A percentile compares a stretch with the other conserved stretches of the same genome.
Evolutionary conservation across 495 filamentous ascomycete genomes (phyloP).

Genomic region (Tuber brumale): DNA sequence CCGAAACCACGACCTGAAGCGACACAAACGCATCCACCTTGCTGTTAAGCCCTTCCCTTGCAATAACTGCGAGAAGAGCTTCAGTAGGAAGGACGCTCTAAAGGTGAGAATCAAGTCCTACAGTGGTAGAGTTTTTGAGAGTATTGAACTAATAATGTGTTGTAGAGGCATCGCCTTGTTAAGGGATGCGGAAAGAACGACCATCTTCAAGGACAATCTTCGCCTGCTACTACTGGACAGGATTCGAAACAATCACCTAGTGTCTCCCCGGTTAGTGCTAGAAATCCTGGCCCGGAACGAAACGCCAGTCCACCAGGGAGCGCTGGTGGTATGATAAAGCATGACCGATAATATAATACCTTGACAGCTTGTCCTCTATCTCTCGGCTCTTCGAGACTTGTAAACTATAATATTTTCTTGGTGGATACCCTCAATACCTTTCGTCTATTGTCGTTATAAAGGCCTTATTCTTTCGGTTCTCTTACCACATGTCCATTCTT

Average conservation of each 20-base stretch:
- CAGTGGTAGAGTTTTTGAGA: slow-evolving; percentile 11
- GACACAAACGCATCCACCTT: slow-evolving; percentile 90
- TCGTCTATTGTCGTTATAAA: slow-evolving; percentile 34
- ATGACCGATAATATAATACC: slow-evolving; percentile 14
- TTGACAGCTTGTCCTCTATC: slow-evolving; percentile 1
- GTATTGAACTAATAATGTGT: slow-evolving; percentile 38
- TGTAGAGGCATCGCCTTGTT: slow-evolving; percentile 82
- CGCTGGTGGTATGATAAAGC: slow-evolving; percentile 13
- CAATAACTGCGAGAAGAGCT: slow-evolving; percentile 87
- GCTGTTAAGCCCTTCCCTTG: slow-evolving; percentile 95
- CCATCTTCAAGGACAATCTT: slow-evolving; percentile 14
- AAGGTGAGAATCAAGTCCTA: slow-evolving; percentile 59
- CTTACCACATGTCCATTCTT: slow-evolving; percentile 18
- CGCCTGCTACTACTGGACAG: slow-evolving; percentile 18
- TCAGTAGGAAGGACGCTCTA: slow-evolving; percentile 90
- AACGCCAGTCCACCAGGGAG: slow-evolving; percentile 17
- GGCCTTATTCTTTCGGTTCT: slow-evolving; percentile 15
- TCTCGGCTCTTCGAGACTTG: slow-evolving; percentile 11
- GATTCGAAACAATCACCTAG: slow-evolving; percentile 31
- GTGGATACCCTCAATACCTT: slow-evolving; percentile 17
- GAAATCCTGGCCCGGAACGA: slow-evolving; percentile 17
- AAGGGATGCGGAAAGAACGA: slow-evolving; percentile 75
- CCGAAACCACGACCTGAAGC: slow-evolving; percentile 91
- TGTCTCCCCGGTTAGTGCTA: slow-evolving; percentile 29
- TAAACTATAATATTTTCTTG: slow-evolving; percentile 25